A percentile compares a stretch with the other conserved stretches of the same genome.
Evolutionary conservation across 2,329 filamentous ascomycete genomes (phyloP).

Genomic region (Monilinia aucupariae): DNA sequence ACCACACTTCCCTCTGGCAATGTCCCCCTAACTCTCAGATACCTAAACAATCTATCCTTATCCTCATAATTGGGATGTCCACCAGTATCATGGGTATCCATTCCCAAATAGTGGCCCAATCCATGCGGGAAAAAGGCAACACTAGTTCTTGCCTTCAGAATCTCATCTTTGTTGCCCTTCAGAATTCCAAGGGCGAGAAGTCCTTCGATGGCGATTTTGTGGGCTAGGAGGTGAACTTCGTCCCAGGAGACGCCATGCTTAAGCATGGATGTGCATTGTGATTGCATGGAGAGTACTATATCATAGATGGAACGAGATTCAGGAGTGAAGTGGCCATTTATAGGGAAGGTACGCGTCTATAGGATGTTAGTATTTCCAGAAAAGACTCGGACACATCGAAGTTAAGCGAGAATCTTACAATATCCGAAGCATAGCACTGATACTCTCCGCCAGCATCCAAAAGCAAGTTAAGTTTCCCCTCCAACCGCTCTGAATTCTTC

Average conservation of each 20-base stretch:
- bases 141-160: slow-evolving; percentile 73
- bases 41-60: slow-evolving; percentile 77
- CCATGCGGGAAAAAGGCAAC: slow-evolving; percentile 90
- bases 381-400: not conserved
- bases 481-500: slow-evolving; percentile 65
- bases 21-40: slow-evolving; percentile 70
- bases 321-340: slow-evolving; percentile 63
- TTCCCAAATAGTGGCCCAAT: slow-evolving; percentile 82
- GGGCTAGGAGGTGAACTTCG: slow-evolving; percentile 72
- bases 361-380: not conserved
- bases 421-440: slow-evolving; percentile 65
- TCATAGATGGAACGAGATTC: slow-evolving; percentile 73
- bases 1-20: slow-evolving; percentile 78
- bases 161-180: slow-evolving; percentile 60
- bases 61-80: slow-evolving; percentile 75
- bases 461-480: slow-evolving; percentile 70
- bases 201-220: slow-evolving; percentile 76
- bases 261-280: slow-evolving; percentile 65
- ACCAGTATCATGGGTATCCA: slow-evolving; percentile 87
- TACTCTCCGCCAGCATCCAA: slow-evolving; percentile 80
- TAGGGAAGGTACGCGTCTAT: slow-evolving; percentile 83
- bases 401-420: slow-evolving; percentile 40
- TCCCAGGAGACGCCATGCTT: slow-evolving; percentile 75
- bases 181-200: slow-evolving; percentile 72
- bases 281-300: slow-evolving; percentile 83